Evolutionary conservation across 176 grass and related monocot species (phyloP), one percentile per base, ranked within the genome.

Genomic region (Triticum monococcum): DNA sequence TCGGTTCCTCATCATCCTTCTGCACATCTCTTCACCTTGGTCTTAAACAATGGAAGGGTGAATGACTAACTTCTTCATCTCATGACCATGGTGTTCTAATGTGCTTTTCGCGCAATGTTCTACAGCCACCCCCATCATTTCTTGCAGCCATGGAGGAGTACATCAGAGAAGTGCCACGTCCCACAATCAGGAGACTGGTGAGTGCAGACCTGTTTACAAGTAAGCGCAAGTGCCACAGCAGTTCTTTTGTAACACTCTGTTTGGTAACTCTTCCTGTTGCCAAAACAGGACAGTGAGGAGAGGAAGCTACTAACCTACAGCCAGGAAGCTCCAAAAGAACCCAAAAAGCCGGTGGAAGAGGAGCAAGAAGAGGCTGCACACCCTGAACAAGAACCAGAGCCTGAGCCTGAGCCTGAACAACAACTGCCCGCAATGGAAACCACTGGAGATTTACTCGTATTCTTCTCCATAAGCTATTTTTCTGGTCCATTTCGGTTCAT

Each of bases 81-180:
- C n/a, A 84, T 75, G 77, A 77, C n/a, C 38, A 9, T 33, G 18
- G 12, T 43, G 74, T 72, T 74, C 10, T 83, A 79, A 72, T 79
- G 17, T 75, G 43, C 0, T 13, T 54, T 86, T 80, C 4, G 28
- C 2, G 13, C 9, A 41, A 16, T 43, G 52, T 80, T 88, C 41
- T 80, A 40, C 86, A 98, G 96, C 92, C 96, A 69, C 93, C 96
- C 38, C 65, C 93, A 64, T 96, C 96, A 68, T 98, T 98, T 87
- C 86, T 98, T 86, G 76, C 79, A 54, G 94, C 96, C 31, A 98
- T 98, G 93, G 96, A 98, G 84, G 93, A 98, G 78, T 98, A 98
- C 78, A 89, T 98, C 80, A 94, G 90, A 90, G 93, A 96, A 96
- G 92, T 93, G 60, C 88, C 93, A 63, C 87, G 87, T 33, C 71